Percentiles rank a stretch among this genome's conserved stretches.
Conservation (phyloP, 352 stramenopile species). For the Globisporangium recalcitrans region DNA sequence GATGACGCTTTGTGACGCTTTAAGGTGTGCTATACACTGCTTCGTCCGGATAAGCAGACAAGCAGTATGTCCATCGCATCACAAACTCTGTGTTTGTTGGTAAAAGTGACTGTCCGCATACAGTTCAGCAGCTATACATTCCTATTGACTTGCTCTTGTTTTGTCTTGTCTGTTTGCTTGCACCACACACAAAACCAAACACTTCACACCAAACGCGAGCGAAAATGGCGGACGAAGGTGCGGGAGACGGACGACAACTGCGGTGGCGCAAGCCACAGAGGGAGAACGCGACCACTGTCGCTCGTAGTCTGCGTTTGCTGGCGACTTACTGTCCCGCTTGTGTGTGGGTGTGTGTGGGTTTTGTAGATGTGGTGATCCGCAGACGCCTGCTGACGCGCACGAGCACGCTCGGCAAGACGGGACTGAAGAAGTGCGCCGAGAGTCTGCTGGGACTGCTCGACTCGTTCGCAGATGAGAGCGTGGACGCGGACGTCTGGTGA, state of each 20-base stretch:
- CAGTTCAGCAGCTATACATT: no score
- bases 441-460: conserved; percentile 63
- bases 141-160: no score
- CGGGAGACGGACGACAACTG: not conserved
- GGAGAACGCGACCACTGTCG: not conserved
- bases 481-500: conserved; percentile 49
- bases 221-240: conserved; percentile 60
- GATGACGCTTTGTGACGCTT: no score
- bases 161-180: no score
- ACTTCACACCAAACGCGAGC: conserved; percentile 3
- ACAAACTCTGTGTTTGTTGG: no score
- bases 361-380: conserved; percentile 60
- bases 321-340: not conserved
- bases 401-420: conserved; percentile 72
- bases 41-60: no score
- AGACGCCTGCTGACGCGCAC: conserved; percentile 73
- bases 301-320: not conserved
- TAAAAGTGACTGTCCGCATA: no score
- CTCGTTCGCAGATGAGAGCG: conserved; percentile 50
- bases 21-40: no score
- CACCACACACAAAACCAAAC: not conserved
- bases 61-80: no score
- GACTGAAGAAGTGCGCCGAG: conserved; percentile 78
- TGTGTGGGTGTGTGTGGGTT: not conserved
- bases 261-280: not conserved